Percentiles rank a stretch among this genome's conserved stretches.
phyloP scores from a whole-genome alignment of 331 rosid genomes.

The Acacia concinna region DNA sequence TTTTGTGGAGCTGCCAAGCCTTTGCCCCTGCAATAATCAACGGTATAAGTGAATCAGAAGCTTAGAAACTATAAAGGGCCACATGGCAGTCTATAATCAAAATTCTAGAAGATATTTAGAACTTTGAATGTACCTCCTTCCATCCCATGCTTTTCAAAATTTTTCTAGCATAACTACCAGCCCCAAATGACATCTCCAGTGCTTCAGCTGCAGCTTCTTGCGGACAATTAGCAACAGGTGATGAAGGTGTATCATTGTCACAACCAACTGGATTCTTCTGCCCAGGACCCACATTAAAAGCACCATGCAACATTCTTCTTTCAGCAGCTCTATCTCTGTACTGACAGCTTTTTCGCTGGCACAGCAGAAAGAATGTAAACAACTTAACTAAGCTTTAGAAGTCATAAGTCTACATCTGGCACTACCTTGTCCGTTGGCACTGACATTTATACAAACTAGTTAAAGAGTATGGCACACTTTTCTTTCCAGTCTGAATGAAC shows the following conservation, averaged over 20 bases:
- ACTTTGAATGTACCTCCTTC: constrained; percentile 65
- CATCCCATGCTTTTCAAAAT: constrained; percentile 79
- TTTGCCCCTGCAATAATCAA: constrained; percentile 51
- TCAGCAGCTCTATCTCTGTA: constrained; percentile 90
- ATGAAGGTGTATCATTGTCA: constrained; percentile 33
- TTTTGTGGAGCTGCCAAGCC: constrained; percentile 54
- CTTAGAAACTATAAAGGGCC: background rate
- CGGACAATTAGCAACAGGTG: constrained; percentile 39
- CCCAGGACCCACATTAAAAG: constrained; percentile 82
- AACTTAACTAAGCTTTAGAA: constrained; percentile 9
- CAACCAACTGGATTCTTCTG: constrained; percentile 49
- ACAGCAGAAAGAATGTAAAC: constrained; percentile 23
- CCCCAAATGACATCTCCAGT: constrained; percentile 74
- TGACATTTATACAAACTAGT: background rate
- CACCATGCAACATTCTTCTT: constrained; percentile 84
- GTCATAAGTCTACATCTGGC: background rate
- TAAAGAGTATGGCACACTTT: constrained; percentile 10
- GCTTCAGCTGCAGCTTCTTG: constrained; percentile 74
- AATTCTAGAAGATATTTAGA: background rate
- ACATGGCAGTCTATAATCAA: background rate
- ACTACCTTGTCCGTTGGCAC: background rate
- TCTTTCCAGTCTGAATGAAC: constrained; percentile 5
- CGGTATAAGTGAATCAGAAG: background rate
- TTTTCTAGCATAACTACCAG: constrained; percentile 72
- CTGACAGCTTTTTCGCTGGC: constrained; percentile 47